Evolutionary conservation across 306 rosid species (phyloP).

Genomic region (Quercus alba): DNA sequence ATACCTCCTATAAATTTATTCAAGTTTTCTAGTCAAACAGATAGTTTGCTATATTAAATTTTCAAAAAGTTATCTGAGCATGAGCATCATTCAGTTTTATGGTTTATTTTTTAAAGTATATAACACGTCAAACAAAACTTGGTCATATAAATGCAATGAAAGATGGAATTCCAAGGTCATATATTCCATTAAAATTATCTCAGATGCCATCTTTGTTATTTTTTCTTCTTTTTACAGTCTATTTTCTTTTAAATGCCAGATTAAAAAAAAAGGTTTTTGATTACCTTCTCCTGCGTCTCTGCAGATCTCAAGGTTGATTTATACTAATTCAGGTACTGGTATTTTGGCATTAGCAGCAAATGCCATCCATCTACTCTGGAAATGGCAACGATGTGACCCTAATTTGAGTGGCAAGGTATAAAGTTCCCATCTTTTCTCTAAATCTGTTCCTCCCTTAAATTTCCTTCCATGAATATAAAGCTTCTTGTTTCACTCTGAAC

Average conservation of each 20-base stretch:
- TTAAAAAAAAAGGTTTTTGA: neutral
- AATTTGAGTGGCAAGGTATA: constrained; percentile 43
- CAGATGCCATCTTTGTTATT: neutral
- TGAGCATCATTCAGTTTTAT: neutral
- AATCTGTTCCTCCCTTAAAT: neutral
- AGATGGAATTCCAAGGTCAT: neutral
- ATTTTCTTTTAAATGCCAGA: neutral
- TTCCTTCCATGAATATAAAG: neutral
- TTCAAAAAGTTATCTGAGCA: neutral
- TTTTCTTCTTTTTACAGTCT: neutral
- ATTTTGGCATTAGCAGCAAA: constrained; percentile 57
- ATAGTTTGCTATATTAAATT: neutral
- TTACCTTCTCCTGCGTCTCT: constrained; percentile 5
- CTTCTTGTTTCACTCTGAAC: neutral
- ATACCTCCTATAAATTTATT: neutral
- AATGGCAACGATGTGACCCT: constrained; percentile 51
- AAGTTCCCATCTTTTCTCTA: neutral
- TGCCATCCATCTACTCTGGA: constrained; percentile 60
- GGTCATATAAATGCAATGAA: neutral
- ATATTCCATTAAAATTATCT: neutral
- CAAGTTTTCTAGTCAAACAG: neutral
- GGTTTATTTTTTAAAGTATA: neutral
- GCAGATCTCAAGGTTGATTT: constrained; percentile 61
- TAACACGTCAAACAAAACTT: neutral
- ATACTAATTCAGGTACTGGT: constrained; percentile 55